Percentiles rank a stretch among this genome's conserved stretches.
phyloP scores from a whole-genome alignment of 805 yeast genomes.

The Zygotorulaspora sp. region DNA sequence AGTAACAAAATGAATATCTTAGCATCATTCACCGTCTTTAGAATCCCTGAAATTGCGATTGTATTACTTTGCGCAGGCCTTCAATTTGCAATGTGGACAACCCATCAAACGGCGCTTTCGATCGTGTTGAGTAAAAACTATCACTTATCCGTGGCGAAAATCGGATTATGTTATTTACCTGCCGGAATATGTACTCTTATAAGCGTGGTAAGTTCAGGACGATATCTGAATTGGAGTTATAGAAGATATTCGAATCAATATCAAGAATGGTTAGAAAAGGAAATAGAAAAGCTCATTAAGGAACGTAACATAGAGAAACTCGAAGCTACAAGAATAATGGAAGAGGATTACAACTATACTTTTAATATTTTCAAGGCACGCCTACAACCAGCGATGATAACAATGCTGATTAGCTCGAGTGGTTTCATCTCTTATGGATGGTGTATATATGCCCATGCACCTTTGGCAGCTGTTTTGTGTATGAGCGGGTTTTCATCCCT shows the following conservation, averaged over 20 bases:
- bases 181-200: conserved; percentile 62
- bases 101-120: conserved; percentile 61
- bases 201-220: conserved; percentile 60
- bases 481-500: conserved; percentile 53
- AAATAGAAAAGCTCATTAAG: conserved; percentile 15
- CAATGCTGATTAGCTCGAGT: conserved; percentile 39
- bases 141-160: conserved; percentile 46
- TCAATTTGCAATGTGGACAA: conserved; percentile 66
- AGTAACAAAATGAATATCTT: conserved; percentile 26
- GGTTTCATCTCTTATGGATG: conserved; percentile 61
- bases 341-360: conserved; percentile 31
- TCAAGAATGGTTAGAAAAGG: conserved; percentile 21
- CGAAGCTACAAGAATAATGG: conserved; percentile 20
- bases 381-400: conserved; percentile 42
- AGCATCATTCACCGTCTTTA: conserved; percentile 43
- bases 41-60: conserved; percentile 42
- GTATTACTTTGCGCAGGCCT: conserved; percentile 55
- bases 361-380: conserved; percentile 57
- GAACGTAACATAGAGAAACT: conserved; percentile 20
- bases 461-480: conserved; percentile 53
- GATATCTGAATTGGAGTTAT: conserved; percentile 46
- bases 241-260: conserved; percentile 20
- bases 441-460: conserved; percentile 51
- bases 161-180: conserved; percentile 71
- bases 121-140: conserved; percentile 49